Evolutionary conservation across 2,329 filamentous ascomycete genomes (phyloP), one percentile per base, ranked within the genome.

Genomic region (Apiospora sp.): DNA sequence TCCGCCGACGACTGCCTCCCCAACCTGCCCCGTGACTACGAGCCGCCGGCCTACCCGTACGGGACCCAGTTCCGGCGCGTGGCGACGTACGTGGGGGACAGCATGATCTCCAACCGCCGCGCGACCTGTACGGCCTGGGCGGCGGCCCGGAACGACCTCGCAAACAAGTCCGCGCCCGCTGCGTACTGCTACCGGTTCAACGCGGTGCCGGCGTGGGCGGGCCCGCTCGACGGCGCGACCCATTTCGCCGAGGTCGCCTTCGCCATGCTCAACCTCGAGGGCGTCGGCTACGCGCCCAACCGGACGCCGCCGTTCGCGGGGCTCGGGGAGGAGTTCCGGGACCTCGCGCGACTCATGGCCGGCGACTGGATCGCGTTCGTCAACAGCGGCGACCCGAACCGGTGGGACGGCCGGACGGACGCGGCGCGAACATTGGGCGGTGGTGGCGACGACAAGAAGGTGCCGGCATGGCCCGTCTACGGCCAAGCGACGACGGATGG

Each of bases 131-230:
- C 89, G 76, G 82, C 83, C 0, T 90, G 87, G 86, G 82, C 87
- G 16, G 82, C 87, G 16, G 81, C 81, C 12, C 44, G 44, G 44
- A 46, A 46, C 44, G 44, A 22, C 44, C 37, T 37, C 6, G 5
- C 37, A 19, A 46, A 2, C 44, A 3, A 14, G 44, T 5, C 30
- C 79, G 83, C 49, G 81, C 82, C 22, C 76, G 89, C 1, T 82
- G 87, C 88, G 8, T 92, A 90, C 82, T 88, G 86, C 69, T 88
- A 87, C 79, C 81, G 83, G 46, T 87, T 87, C 74, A 82, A 87
- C 72, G 85, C 85, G 3, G 75, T 74, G 7, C 77, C 80, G 8
- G 80, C 81, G 43, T 81, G 81, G 2, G 14, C 80, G 43, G 58
- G 54, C 49, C 71, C 13, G 67, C 72, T 71, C 16, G 58, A 69